These are phyloP conservation scores for Sclerotiophoma versabilis DNA, from an alignment of 2,329 filamentous ascomycete species.

Conservation along the genomic window DNA sequence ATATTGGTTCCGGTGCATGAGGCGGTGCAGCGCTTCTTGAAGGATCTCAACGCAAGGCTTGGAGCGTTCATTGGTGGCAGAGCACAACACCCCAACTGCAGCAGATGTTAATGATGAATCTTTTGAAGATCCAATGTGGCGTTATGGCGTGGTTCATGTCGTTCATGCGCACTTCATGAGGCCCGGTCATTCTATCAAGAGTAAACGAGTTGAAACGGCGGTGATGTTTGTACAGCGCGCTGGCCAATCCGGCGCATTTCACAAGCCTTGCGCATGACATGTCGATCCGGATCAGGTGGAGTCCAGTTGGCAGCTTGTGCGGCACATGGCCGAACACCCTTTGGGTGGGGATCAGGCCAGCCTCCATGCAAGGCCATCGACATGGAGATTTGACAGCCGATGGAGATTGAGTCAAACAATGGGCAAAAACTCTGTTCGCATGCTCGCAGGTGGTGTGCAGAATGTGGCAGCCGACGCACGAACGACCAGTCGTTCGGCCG, in stretches of 20 bases:
- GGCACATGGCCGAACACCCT: conserved; percentile 22
- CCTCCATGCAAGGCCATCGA: conserved; percentile 21
- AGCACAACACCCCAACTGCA: conserved; percentile 10
- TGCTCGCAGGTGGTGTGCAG: conserved; percentile 15
- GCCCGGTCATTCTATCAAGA: conserved; percentile 27
- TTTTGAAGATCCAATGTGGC: conserved; percentile 14
- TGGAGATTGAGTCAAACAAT: conserved; percentile 8
- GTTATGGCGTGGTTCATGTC: conserved; percentile 17
- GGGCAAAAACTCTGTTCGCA: conserved; percentile 15
- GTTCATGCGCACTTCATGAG: conserved; percentile 26
- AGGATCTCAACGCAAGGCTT: conserved; percentile 22
- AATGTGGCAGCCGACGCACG: conserved; percentile 10
- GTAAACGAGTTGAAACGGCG: conserved; percentile 37
- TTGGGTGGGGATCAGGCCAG: conserved; percentile 20
- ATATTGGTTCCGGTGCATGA: conserved; percentile 26
- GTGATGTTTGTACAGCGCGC: conserved; percentile 27
- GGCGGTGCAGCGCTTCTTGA: conserved; percentile 45
- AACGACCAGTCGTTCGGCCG: conserved; percentile 16
- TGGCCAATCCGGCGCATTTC: conserved; percentile 22
- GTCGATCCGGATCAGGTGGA: conserved; percentile 28
- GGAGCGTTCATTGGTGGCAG: conserved; percentile 27
- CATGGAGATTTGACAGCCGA: conserved; percentile 14
- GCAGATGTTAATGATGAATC: conserved; percentile 5
- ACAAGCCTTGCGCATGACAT: conserved; percentile 31
- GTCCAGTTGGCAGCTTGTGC: conserved; percentile 10